phyloP scores from a whole-genome alignment of 805 yeast species.

The Candida schatavii region DNA sequence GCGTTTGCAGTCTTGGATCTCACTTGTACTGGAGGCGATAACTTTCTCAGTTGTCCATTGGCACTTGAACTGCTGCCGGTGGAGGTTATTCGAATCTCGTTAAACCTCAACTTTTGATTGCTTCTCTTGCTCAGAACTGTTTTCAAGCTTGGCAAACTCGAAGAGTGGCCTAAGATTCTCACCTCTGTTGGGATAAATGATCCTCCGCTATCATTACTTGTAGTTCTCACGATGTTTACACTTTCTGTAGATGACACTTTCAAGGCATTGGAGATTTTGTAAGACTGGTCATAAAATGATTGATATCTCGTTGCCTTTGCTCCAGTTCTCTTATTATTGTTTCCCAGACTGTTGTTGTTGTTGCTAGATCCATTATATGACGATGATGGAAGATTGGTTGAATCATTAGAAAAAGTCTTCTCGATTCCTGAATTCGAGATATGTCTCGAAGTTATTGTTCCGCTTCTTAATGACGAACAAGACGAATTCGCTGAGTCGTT shows the following conservation, averaged over 20 bases:
- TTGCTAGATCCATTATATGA: slow-evolving; percentile 3
- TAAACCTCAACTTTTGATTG: slow-evolving; percentile 3
- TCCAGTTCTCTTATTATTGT: slow-evolving; percentile 27
- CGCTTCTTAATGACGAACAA: slow-evolving; percentile 25
- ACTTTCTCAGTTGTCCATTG: neutral
- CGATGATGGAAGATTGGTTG: slow-evolving; percentile 21
- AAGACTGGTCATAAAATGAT: slow-evolving; percentile 45
- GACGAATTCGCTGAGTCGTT: slow-evolving; percentile 35
- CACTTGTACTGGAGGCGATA: slow-evolving; percentile 2
- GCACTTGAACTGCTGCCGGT: neutral
- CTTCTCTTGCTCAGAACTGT: slow-evolving; percentile 4
- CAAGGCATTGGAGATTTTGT: slow-evolving; percentile 42
- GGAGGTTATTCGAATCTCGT: neutral
- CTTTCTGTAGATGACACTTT: slow-evolving; percentile 28
- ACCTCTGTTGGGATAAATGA: slow-evolving; percentile 8
- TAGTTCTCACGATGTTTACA: slow-evolving; percentile 17
- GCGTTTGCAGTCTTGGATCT: neutral
- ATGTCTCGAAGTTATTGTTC: slow-evolving; percentile 7
- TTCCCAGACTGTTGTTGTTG: slow-evolving; percentile 15
- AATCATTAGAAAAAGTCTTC: slow-evolving; percentile 28
- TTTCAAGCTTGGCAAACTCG: slow-evolving; percentile 24
- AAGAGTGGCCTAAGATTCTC: slow-evolving; percentile 22
- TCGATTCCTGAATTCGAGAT: slow-evolving; percentile 17
- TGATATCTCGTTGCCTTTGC: slow-evolving; percentile 49
- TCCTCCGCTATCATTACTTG: slow-evolving; percentile 2